These are phyloP conservation scores for Passiflora organensis DNA, from an alignment of 345 rosid species.

Conservation along the genomic window DNA sequence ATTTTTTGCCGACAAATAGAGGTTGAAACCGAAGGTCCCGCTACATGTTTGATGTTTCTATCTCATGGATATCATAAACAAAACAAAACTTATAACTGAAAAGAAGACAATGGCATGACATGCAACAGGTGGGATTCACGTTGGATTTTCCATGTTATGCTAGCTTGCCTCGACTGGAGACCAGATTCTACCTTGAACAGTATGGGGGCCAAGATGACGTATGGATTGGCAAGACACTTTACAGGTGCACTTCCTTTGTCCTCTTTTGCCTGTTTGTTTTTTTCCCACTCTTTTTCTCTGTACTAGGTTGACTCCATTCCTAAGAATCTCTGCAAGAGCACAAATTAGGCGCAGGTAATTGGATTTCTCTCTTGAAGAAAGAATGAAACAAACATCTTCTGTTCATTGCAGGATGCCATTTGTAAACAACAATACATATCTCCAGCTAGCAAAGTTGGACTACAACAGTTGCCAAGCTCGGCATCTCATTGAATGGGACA, in stretches of 20 bases:
- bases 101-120: too few species aligned
- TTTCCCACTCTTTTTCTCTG: too few species aligned
- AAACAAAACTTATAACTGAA: too few species aligned
- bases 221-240: conserved; percentile 93
- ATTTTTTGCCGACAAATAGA: too few species aligned
- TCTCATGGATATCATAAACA: too few species aligned
- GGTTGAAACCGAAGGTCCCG: too few species aligned
- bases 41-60: too few species aligned
- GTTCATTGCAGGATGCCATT: conserved; percentile 53
- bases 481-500: conserved; percentile 64
- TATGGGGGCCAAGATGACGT: conserved; percentile 84
- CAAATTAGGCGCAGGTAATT: too few species aligned
- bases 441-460: conserved; percentile 72
- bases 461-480: conserved; percentile 71
- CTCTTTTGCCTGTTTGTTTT: too few species aligned
- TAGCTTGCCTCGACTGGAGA: conserved; percentile 69
- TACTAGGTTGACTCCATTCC: too few species aligned
- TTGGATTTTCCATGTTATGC: conserved; percentile 75
- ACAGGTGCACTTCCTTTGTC: conserved; percentile 40
- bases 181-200: conserved; percentile 74
- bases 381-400: not conserved
- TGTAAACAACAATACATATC: conserved; percentile 59
- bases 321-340: too few species aligned
- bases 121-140: conserved; percentile 65
- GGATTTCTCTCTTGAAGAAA: not conserved